Evolutionary conservation across 768 basidiomycete species (phyloP), one percentile per base, ranked within the genome.

Genomic region (Podaxis sp.): DNA sequence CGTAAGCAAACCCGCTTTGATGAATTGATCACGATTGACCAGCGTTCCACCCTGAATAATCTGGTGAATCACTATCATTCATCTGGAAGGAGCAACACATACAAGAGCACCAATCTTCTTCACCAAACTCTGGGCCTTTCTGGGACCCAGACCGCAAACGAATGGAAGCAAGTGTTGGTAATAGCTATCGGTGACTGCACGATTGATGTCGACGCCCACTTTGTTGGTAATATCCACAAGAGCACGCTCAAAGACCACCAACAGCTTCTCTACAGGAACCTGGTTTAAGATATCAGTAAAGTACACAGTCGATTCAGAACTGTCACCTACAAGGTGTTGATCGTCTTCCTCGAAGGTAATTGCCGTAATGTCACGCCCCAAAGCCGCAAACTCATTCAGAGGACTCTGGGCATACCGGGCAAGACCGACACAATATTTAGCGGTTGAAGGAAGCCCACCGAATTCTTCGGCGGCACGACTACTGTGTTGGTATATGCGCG

Each of bases 161-260:
- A 92, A 96, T 1, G 90, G 95, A 9, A 99, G 79, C 35, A 98
- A 81, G 55, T 88, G 82, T 65, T 91, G 89, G 69, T 97, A 94
- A 72, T 98, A 97, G 2, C 86, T 67, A 71, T 98, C 93, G 1
- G 86, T 86, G 16, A 94, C 88, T 36, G 93, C 92, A 32, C 90
- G 89, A 71, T 99, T 98, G 77, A 99, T 90, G 71, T 98, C 95
- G 48, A 98, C 95, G 32, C 97, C 97, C 62, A 95, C 88, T 68
- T 86, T 87, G 74, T 95, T 98, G 59, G 91, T 89, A 27, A 92
- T 79, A 71, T 98, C 95, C 59, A 97, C 92, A 38, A 99, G 76
- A 27, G 85, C 88, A 42, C 92, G 87, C 71, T 99, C 97, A 42
- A 97, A 84, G 0, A 88, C 85, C 4, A 79, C 72, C 51, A 93